Evolutionary conservation across 1,284 basidiomycete species (phyloP), one percentile per base, ranked within the genome.

Genomic region (Cerrena zonata): DNA sequence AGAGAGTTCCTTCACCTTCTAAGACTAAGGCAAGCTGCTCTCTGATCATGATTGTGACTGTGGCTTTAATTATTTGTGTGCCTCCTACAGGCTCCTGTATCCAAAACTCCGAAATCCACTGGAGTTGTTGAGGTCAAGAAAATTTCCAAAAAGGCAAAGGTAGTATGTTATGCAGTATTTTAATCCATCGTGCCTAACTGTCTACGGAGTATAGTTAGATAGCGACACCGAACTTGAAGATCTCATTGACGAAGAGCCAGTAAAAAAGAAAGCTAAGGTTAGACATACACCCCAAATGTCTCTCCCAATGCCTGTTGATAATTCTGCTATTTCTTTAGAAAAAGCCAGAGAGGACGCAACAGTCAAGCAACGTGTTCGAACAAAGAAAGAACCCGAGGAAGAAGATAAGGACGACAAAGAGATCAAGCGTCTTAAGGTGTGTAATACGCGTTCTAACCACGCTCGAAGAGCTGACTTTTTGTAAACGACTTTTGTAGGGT

Each of bases 401-500:
- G 53, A 67, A 15, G 62, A 62, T 19, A 69, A 69, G 43, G 64
- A 69, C 22, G 69, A 70, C 45, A 63, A 65, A 49, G 64, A 65
- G 5, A 62, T 70, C 40, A 69, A 69, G 53, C 62, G 66, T 3
- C 58, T 70, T 15, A 70, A 70, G 63, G 69, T 69, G 21, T 11
- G 52, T 40, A 30, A n/a, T n/a, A n/a, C n/a, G n/a, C n/a, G n/a
- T n/a, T n/a, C n/a, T n/a, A n/a, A n/a, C n/a, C n/a, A n/a, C n/a
- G n/a, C n/a, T n/a, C n/a, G n/a, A n/a, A n/a, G n/a, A n/a, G n/a
- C n/a, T n/a, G n/a, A n/a, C n/a, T n/a, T n/a, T n/a, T n/a, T n/a
- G n/a, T n/a, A n/a, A n/a, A n/a, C n/a, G n/a, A n/a, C 10, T 34
- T 41, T 12, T 45, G 1, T 48, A 88, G 86, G 71, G 78, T 22